Evolutionary conservation across 106 monocot genomes (phyloP).

Genomic region (Dioscorea alata): DNA sequence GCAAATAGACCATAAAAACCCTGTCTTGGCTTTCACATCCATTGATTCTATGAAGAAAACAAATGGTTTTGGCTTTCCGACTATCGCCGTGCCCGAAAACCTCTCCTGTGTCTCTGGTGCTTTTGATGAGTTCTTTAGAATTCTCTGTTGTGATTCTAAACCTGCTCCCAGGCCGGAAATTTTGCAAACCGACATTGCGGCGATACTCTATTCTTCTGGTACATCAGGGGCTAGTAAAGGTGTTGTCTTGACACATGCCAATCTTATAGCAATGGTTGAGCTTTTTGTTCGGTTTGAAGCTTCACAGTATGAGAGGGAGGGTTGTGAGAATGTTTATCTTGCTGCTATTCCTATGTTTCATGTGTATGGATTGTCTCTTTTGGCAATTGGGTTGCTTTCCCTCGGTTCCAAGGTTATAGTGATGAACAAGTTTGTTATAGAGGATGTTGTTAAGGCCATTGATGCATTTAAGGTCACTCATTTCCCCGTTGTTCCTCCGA

Average conservation of each 20-base stretch:
- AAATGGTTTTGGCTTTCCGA: constrained; percentile 6
- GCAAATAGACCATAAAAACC: constrained; percentile 5
- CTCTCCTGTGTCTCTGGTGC: constrained; percentile 1
- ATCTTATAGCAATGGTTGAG: constrained; percentile 61
- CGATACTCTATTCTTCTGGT: constrained; percentile 68
- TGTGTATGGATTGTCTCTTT: constrained; percentile 62
- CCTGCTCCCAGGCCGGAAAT: constrained; percentile 23
- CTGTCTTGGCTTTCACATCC: constrained; percentile 14
- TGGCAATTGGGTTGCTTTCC: constrained; percentile 49
- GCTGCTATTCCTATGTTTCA: constrained; percentile 77
- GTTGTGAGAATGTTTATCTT: constrained; percentile 58
- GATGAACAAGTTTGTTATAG: constrained; percentile 53
- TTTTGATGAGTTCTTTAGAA: too few species aligned
- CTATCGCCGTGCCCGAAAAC: constrained; percentile 36
- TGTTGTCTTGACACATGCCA: constrained; percentile 47
- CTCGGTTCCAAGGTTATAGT: constrained; percentile 59
- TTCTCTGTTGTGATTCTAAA: constrained; percentile 9
- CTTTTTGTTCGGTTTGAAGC: constrained; percentile 65
- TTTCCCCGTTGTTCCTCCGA: constrained; percentile 56
- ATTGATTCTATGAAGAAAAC: constrained; percentile 7
- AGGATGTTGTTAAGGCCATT: constrained; percentile 35
- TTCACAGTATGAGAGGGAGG: constrained; percentile 23
- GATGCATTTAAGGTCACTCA: constrained; percentile 54
- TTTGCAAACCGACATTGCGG: constrained; percentile 45
- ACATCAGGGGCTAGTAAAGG: constrained; percentile 69